A percentile compares a stretch with the other conserved stretches of the same genome.
phyloP scores from a whole-genome alignment of 1,284 basidiomycete species.

The Tilletia walkeri region DNA sequence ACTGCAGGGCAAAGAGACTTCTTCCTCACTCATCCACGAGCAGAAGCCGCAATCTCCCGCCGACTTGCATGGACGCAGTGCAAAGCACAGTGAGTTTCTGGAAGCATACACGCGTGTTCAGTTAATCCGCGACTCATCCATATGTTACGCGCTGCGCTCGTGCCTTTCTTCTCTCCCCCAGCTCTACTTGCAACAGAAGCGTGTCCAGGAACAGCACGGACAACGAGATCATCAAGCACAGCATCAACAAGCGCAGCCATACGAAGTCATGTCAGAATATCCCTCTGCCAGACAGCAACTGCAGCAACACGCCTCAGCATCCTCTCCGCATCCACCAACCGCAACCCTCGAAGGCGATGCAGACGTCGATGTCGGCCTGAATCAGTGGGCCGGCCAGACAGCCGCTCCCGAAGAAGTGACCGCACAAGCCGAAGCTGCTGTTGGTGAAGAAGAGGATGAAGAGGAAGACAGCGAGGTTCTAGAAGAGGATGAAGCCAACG shows the following conservation, averaged over 20 bases:
- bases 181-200: slow-evolving; percentile 15
- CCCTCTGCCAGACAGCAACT: too few species aligned
- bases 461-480: slow-evolving; percentile 25
- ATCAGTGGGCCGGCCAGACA: not conserved
- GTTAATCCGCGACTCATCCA: too few species aligned
- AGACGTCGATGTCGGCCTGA: slow-evolving; percentile 6
- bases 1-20: too few species aligned
- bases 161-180: not conserved
- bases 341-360: not conserved
- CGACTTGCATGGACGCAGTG: slow-evolving; percentile 10
- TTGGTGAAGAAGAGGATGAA: slow-evolving; percentile 26
- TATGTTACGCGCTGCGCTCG: not conserved
- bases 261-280: too few species aligned
- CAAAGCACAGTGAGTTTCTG: slow-evolving; percentile 8
- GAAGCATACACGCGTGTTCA: too few species aligned
- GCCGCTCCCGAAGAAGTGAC: slow-evolving; percentile 4
- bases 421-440: slow-evolving; percentile 19
- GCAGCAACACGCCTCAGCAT: not conserved
- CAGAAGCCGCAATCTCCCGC: too few species aligned
- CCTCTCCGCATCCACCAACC: not conserved
- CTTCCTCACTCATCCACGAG: too few species aligned
- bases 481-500: slow-evolving; percentile 24
- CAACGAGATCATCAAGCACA: too few species aligned
- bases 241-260: too few species aligned
- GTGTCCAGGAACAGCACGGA: not conserved